phyloP scores from a whole-genome alignment of 805 yeast genomes.

The Metschnikowia peoriensis region DNA sequence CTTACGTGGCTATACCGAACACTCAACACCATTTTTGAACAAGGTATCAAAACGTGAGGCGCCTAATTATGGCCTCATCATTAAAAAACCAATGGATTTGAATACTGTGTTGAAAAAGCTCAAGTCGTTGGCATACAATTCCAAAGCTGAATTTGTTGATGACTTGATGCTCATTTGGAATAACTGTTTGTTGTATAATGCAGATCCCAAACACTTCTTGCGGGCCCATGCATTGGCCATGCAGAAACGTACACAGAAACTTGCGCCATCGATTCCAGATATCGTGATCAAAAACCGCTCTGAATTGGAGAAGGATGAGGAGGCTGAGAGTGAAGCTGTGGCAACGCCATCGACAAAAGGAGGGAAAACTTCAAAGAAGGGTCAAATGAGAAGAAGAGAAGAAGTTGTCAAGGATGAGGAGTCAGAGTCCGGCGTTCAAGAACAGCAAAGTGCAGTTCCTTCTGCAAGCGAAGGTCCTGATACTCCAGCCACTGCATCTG shows the following conservation, averaged over 20 bases:
- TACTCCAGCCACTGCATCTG: constrained; percentile 13
- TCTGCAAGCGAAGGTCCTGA: constrained; percentile 12
- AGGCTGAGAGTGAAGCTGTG: constrained; percentile 22
- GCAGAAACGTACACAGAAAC: constrained; percentile 80
- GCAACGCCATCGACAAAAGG: constrained; percentile 24
- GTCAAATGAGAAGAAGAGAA: constrained; percentile 38
- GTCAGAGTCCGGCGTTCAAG: neutral
- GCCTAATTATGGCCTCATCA: constrained; percentile 88
- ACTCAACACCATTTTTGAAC: constrained; percentile 92
- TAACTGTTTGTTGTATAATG: constrained; percentile 87
- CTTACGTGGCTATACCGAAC: constrained; percentile 88
- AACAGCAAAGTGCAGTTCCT: constrained; percentile 1
- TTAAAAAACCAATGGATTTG: constrained; percentile 94
- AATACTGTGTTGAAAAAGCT: constrained; percentile 91
- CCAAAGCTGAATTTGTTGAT: constrained; percentile 89
- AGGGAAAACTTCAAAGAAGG: constrained; percentile 40
- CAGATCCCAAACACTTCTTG: constrained; percentile 90
- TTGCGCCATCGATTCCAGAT: constrained; percentile 87
- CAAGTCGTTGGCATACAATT: constrained; percentile 74
- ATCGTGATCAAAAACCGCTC: constrained; percentile 70
- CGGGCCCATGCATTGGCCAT: constrained; percentile 93
- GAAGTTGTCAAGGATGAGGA: constrained; percentile 34
- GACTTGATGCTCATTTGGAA: constrained; percentile 95
- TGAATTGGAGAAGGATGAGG: constrained; percentile 68
- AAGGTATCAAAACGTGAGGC: constrained; percentile 98